phyloP scores from a whole-genome alignment of 2,329 filamentous ascomycete genomes.

The Cephalotrichum gorgonifer region DNA sequence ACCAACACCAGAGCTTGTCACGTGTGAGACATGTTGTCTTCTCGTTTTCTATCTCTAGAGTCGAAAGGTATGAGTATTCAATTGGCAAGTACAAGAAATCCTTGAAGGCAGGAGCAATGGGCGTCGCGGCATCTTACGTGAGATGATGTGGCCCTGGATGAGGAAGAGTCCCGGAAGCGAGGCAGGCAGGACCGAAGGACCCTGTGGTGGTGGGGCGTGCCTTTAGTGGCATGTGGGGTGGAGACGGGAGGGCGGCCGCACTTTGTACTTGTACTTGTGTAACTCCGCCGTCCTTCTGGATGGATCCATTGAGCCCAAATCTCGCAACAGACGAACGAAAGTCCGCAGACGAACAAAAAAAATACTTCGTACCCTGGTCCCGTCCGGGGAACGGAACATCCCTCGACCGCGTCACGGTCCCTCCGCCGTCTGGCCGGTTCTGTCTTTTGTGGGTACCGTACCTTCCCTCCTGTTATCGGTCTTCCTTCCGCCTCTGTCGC shows the following conservation, averaged over 20 bases:
- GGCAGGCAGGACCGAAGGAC: too few species aligned
- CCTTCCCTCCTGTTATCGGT: not conserved
- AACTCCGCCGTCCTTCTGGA: too few species aligned
- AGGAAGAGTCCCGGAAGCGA: too few species aligned
- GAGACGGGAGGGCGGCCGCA: not conserved
- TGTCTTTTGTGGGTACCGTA: not conserved
- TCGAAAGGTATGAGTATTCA: too few species aligned
- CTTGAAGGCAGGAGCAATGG: too few species aligned
- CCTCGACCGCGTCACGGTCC: not conserved
- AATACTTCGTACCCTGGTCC: not conserved
- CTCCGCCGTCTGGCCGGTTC: not conserved
- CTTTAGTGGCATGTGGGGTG: not conserved
- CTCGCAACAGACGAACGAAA: not conserved
- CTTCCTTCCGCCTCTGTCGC: not conserved
- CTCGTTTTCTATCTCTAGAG: too few species aligned
- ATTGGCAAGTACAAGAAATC: too few species aligned
- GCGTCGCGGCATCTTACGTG: too few species aligned
- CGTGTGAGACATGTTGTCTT: too few species aligned
- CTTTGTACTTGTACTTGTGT: not conserved
- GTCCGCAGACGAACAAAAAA: not conserved
- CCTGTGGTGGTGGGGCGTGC: not conserved
- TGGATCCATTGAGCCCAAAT: too few species aligned
- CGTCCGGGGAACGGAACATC: slow-evolving; percentile 5
- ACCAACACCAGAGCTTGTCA: too few species aligned
- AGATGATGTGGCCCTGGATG: too few species aligned